Evolutionary conservation across 2,329 filamentous ascomycete species (phyloP).

Genomic region (Cladosporium austrohemisphaericum): DNA sequence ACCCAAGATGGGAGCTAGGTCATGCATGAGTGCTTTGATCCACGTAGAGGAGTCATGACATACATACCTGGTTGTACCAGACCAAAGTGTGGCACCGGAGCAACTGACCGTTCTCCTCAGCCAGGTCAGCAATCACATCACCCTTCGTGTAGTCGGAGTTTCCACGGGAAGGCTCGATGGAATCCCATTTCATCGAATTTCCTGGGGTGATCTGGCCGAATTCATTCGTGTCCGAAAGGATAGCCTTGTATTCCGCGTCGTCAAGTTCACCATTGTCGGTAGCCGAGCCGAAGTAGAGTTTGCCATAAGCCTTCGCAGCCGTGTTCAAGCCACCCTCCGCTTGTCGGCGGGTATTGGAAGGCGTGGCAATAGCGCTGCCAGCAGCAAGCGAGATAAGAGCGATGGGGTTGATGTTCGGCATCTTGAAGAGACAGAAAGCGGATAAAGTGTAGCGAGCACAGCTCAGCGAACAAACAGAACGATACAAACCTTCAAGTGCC

Average conservation of each 20-base stretch:
- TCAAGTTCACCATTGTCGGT: slow-evolving; percentile 52
- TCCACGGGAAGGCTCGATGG: slow-evolving; percentile 55
- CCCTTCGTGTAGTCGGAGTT: slow-evolving; percentile 58
- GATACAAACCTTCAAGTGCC: too few relatives aligned
- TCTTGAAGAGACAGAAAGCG: background rate
- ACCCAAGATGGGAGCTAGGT: slow-evolving; percentile 56
- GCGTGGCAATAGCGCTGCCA: background rate
- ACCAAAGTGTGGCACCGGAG: slow-evolving; percentile 61
- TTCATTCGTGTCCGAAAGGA: slow-evolving; percentile 53
- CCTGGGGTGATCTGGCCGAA: slow-evolving; percentile 64
- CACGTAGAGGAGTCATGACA: too few relatives aligned
- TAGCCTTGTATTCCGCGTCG: slow-evolving; percentile 53
- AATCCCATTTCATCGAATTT: slow-evolving; percentile 63
- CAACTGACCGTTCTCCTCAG: slow-evolving; percentile 41
- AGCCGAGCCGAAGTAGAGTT: slow-evolving; percentile 44
- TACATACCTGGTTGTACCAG: slow-evolving; percentile 54
- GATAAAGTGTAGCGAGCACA: background rate
- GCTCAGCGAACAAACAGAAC: too few relatives aligned
- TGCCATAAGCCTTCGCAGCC: slow-evolving; percentile 25
- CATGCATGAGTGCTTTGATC: too few relatives aligned
- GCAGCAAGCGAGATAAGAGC: background rate
- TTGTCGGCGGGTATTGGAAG: background rate
- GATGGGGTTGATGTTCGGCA: background rate
- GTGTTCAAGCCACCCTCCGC: slow-evolving; percentile 18
- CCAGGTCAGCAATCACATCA: slow-evolving; percentile 46